Evolutionary conservation across 2,329 filamentous ascomycete species (phyloP), one percentile per base, ranked within the genome.

Genomic region (Simplicillium aogashimaense): DNA sequence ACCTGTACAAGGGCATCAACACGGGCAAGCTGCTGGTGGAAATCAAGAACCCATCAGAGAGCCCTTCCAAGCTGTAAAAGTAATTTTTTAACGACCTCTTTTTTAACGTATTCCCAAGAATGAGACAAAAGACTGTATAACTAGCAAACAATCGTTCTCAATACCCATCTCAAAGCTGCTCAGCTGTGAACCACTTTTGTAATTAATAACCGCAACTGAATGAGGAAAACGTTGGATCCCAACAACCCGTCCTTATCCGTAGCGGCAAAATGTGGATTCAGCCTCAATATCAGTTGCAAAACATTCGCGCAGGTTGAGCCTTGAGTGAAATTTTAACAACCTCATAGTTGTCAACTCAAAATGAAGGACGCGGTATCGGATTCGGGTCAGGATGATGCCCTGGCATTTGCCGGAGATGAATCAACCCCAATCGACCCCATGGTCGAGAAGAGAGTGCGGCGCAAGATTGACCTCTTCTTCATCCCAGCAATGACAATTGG

Each of bases 1-100:
- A 78, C 43, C 59, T 89, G 42, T 88, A 81, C 56, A 68, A 76
- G 44, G 84, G 84, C 17, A 65, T 69, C 29, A 89, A 89, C 57
- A 86, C 75, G 7, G 84, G 83, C 61, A 74, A 81, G 65, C 29
- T 57, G 16, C 48, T 57, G 28, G 50, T 57, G 28, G 54, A 56
- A 49, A 40, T 57, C 41, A 57, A 57, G 52, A 48, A 53, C 41
- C 50, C 48, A 15, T 50, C 52, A 11, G 54, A 57, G 45, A 53
- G 45, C 33, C 53, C 54, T 20, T 52, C 51, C 10, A 56, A 57
- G 51, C 39, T 57, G 43, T 57, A 45, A 47, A 39, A 33, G 33
- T 15, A 35, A n/a, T 12, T 1, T 4, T 31, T 4, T 11, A 16
- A 15, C 17, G 13, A 18, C 20, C n/a, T n/a, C n/a, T n/a, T n/a